phyloP scores from a whole-genome alignment of 805 yeast species.

The Candida insectalens region DNA sequence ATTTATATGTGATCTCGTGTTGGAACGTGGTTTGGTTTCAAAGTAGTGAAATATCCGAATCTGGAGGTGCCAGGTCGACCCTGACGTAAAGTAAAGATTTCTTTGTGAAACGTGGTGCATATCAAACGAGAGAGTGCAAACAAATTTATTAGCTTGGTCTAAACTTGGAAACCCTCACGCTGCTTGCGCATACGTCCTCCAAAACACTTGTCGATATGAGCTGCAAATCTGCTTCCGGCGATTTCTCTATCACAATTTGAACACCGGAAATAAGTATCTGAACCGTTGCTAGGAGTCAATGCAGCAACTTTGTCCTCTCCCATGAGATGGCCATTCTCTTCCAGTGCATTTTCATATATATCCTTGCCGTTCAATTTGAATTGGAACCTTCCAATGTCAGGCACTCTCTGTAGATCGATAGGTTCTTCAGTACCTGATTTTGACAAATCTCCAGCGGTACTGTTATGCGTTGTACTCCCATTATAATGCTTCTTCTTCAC shows the following conservation, averaged over 20 bases:
- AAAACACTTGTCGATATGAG: slow-evolving; percentile 83
- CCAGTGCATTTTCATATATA: slow-evolving; percentile 15
- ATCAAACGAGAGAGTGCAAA: too few species aligned
- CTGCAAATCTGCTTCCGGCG: slow-evolving; percentile 88
- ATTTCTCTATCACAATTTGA: slow-evolving; percentile 76
- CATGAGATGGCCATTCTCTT: slow-evolving; percentile 5
- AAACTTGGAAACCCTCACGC: too few species aligned
- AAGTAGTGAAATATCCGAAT: too few species aligned
- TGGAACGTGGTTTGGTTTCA: too few species aligned
- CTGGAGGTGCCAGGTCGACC: too few species aligned
- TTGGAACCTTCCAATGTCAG: slow-evolving; percentile 22
- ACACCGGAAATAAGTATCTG: slow-evolving; percentile 57
- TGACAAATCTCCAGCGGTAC: slow-evolving; percentile 7
- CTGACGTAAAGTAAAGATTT: too few species aligned
- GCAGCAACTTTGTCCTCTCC: slow-evolving; percentile 6
- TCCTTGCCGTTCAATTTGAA: slow-evolving; percentile 23
- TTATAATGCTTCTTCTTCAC: neutral
- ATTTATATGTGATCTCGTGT: too few species aligned
- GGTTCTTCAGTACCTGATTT: slow-evolving; percentile 16
- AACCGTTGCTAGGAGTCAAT: slow-evolving; percentile 10
- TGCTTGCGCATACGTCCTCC: too few species aligned
- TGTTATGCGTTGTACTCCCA: slow-evolving; percentile 1
- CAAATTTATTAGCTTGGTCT: too few species aligned
- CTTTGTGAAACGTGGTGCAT: too few species aligned
- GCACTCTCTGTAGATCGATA: slow-evolving; percentile 7